These are phyloP conservation scores for Ceratocystis cacaofunesta DNA, from an alignment of 2,329 filamentous ascomycete genomes.

Conservation along the genomic window DNA sequence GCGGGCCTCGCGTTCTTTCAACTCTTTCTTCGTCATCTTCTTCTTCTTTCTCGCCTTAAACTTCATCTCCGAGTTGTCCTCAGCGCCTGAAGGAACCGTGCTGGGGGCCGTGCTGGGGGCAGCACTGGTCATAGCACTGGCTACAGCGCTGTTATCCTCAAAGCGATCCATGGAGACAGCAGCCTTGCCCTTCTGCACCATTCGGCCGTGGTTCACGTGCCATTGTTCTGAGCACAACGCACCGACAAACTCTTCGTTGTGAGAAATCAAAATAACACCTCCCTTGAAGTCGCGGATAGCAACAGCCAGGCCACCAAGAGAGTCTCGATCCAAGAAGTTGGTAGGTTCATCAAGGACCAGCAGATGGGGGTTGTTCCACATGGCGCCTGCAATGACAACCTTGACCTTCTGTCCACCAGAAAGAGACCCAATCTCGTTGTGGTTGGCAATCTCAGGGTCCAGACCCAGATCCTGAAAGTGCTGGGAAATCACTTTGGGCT, in stretches of 20 bases:
- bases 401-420: conserved; percentile 98
- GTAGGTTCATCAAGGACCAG: conserved; percentile 96
- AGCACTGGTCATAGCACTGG: conserved; percentile 35
- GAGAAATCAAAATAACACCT: conserved; percentile 97
- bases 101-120: conserved; percentile 45
- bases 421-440: conserved; percentile 92
- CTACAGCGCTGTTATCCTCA: conserved; percentile 60
- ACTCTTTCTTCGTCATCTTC: conserved; percentile 93
- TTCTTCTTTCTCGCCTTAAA: conserved; percentile 90
- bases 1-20: conserved; percentile 84
- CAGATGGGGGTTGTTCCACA: conserved; percentile 98
- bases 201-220: conserved; percentile 77
- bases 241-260: conserved; percentile 98
- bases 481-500: conserved; percentile 87
- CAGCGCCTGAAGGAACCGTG: conserved; percentile 65
- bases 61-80: conserved; percentile 68
- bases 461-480: conserved; percentile 96
- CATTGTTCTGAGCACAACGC: conserved; percentile 93
- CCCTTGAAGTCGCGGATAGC: conserved; percentile 97
- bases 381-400: conserved; percentile 86
- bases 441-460: conserved; percentile 94
- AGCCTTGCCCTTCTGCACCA: conserved; percentile 67
- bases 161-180: conserved; percentile 69
- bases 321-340: conserved; percentile 98
- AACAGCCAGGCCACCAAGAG: conserved; percentile 87